Percentiles rank a stretch among this genome's conserved stretches.
These are phyloP conservation scores for Calonectria pauciramosa DNA, from an alignment of 2,329 filamentous ascomycete species.

Conservation along the genomic window DNA sequence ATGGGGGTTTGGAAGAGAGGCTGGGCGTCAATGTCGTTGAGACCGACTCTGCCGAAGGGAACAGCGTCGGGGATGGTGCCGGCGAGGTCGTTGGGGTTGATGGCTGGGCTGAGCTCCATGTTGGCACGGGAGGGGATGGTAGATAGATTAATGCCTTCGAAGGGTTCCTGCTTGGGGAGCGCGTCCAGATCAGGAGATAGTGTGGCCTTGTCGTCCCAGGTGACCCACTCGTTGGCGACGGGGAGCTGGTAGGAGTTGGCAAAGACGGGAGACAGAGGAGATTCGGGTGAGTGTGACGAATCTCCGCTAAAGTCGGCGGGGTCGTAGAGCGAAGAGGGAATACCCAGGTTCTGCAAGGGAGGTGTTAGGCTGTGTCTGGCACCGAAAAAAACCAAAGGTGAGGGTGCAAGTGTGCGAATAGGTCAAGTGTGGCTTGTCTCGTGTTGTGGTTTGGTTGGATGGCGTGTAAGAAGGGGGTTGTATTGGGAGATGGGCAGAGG, in stretches of 20 bases:
- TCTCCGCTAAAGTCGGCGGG: conserved; percentile 46
- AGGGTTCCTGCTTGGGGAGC: conserved; percentile 46
- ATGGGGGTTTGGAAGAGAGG: conserved; percentile 47
- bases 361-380: conserved; percentile 36
- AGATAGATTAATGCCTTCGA: conserved; percentile 45
- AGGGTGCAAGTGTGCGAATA: conserved; percentile 1
- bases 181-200: conserved; percentile 45
- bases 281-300: conserved; percentile 45
- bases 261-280: conserved; percentile 46
- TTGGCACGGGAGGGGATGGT: conserved; percentile 43
- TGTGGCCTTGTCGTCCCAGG: conserved; percentile 46
- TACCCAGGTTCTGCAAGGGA: conserved; percentile 35
- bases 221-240: conserved; percentile 45
- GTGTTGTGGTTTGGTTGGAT: conserved; percentile 37
- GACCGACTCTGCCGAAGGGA: conserved; percentile 44
- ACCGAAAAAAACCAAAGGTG: conserved; percentile 1
- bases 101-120: conserved; percentile 47
- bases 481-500: conserved; percentile 8
- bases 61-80: conserved; percentile 44
- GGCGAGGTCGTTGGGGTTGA: conserved; percentile 45
- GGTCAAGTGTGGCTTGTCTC: background rate
- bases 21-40: conserved; percentile 46
- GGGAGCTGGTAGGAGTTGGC: conserved; percentile 46
- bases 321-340: conserved; percentile 44
- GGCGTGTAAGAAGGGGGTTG: conserved; percentile 26